A percentile compares a stretch with the other conserved stretches of the same genome.
Conservation (phyloP, 441 rosid species). For the Omphalea diandra region DNA sequence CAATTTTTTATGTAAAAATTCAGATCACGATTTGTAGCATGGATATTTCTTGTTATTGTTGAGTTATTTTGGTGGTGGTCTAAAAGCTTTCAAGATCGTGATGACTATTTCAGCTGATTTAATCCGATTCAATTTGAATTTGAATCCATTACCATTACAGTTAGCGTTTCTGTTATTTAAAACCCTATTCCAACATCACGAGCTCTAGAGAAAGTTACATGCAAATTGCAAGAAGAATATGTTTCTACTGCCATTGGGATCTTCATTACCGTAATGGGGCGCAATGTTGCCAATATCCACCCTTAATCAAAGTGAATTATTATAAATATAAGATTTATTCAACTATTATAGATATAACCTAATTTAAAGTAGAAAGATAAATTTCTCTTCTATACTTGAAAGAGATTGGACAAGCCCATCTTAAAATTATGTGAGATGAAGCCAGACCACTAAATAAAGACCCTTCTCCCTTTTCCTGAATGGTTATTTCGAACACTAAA, state of each 20-base stretch:
- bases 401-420: not conserved
- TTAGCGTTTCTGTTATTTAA: too few species aligned
- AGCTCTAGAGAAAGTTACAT: too few species aligned
- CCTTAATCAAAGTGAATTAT: not conserved
- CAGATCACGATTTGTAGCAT: too few species aligned
- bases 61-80: too few species aligned
- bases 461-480: not conserved
- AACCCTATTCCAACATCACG: too few species aligned
- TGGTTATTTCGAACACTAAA: not conserved
- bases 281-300: not conserved
- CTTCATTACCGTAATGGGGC: not conserved
- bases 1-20: too few species aligned
- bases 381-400: not conserved
- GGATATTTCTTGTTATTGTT: too few species aligned
- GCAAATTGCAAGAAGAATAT: not conserved
- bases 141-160: too few species aligned
- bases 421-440: not conserved
- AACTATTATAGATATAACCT: not conserved
- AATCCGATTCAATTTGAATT: too few species aligned
- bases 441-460: too few species aligned
- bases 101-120: too few species aligned
- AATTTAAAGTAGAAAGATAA: not conserved
- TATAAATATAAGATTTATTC: not conserved
- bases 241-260: not conserved
- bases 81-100: too few species aligned